Evolutionary conservation across 2,329 filamentous ascomycete species (phyloP).

Genomic region (Curvularia hawaiiensis): DNA sequence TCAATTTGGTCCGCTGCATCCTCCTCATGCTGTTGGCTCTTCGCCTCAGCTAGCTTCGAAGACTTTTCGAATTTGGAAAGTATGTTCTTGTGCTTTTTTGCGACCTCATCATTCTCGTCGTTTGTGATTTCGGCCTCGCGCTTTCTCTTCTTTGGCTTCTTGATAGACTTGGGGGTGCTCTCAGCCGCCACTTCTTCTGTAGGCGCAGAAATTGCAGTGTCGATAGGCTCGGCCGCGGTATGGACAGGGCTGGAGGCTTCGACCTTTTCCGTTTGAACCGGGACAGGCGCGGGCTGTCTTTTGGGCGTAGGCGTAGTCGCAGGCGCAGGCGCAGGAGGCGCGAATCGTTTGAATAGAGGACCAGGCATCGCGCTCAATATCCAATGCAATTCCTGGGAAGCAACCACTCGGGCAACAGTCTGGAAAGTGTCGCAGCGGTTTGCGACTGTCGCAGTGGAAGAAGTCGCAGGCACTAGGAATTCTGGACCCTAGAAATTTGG

Average conservation of each 20-base stretch:
- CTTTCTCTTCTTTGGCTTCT: slow-evolving; percentile 46
- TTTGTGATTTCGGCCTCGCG: slow-evolving; percentile 30
- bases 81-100: slow-evolving; percentile 48
- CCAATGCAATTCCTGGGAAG: background rate
- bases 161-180: slow-evolving; percentile 25
- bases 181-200: slow-evolving; percentile 12
- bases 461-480: slow-evolving; percentile 21
- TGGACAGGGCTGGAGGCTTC: slow-evolving; percentile 6
- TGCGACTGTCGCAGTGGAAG: slow-evolving; percentile 2
- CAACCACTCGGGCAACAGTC: background rate
- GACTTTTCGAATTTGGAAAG: slow-evolving; percentile 54
- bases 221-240: slow-evolving; percentile 1
- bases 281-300: slow-evolving; percentile 11
- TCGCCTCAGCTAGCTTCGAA: slow-evolving; percentile 35
- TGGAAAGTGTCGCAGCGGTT: background rate
- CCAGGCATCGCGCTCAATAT: slow-evolving; percentile 49
- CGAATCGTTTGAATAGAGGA: slow-evolving; percentile 55
- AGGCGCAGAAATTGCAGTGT: slow-evolving; percentile 4
- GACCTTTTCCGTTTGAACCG: background rate
- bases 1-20: slow-evolving; percentile 44
- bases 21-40: slow-evolving; percentile 18
- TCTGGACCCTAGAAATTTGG: slow-evolving; percentile 33
- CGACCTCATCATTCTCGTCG: slow-evolving; percentile 33
- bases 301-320: slow-evolving; percentile 3
- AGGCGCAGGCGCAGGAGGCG: slow-evolving; percentile 46